Percentiles rank a stretch among this genome's conserved stretches.
These are phyloP conservation scores for Bocquillonia castaneifolia DNA, from an alignment of 441 rosid species.

Conservation along the genomic window DNA sequence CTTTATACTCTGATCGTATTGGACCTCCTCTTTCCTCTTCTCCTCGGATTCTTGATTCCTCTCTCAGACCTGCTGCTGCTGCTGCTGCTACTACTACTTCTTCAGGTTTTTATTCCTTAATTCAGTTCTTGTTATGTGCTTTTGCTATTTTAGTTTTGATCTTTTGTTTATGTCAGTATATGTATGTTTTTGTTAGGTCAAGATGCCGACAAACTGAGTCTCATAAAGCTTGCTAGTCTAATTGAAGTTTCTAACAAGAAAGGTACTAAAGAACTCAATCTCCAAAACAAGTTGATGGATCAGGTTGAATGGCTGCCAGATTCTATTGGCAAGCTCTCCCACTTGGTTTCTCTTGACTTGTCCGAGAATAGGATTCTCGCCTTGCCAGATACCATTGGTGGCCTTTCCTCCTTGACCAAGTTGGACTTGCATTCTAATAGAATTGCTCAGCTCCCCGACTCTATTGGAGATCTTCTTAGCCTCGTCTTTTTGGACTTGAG, in stretches of 20 bases:
- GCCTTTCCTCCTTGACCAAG: conserved; percentile 64
- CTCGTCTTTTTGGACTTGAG: conserved; percentile 62
- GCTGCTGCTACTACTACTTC: conserved; percentile 21
- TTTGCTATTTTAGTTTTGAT: background rate
- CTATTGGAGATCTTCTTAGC: conserved; percentile 69
- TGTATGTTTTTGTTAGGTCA: conserved; percentile 39
- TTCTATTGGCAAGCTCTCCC: conserved; percentile 70
- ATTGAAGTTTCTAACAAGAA: conserved; percentile 85
- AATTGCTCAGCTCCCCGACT: conserved; percentile 64
- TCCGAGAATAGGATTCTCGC: conserved; percentile 75
- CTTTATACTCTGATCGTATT: conserved; percentile 40
- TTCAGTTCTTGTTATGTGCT: background rate
- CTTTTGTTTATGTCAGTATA: background rate
- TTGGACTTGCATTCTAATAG: conserved; percentile 82
- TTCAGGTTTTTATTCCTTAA: background rate
- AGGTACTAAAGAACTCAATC: conserved; percentile 71
- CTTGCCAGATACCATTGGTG: conserved; percentile 65
- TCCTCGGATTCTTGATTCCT: conserved; percentile 56
- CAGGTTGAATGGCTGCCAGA: conserved; percentile 94
- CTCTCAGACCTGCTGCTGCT: conserved; percentile 39
- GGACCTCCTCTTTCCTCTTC: conserved; percentile 30
- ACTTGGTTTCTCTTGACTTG: conserved; percentile 61
- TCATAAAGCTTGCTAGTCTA: conserved; percentile 85
- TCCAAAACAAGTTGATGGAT: conserved; percentile 77
- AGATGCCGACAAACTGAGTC: conserved; percentile 70